These are phyloP conservation scores for Phytophthora podocarpi DNA, from an alignment of 352 stramenopile species.

Conservation along the genomic window DNA sequence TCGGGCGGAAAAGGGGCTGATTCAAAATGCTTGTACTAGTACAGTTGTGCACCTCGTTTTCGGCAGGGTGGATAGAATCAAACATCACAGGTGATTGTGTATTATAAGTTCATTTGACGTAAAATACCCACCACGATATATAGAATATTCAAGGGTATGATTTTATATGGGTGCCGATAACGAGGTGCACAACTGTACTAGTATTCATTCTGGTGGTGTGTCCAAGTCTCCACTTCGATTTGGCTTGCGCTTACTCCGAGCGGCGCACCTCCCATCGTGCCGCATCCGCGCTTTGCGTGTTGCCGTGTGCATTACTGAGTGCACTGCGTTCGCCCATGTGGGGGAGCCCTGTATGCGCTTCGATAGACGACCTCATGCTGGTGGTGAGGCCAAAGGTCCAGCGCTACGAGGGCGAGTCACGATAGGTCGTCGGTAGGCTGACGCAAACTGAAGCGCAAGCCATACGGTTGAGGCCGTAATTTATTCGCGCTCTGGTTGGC, in stretches of 20 bases:
- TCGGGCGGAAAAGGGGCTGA: conserved; percentile 7
- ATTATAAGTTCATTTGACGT: no score
- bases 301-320: neutral
- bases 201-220: conserved; percentile 43
- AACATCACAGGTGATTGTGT: no score
- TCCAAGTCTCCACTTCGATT: neutral
- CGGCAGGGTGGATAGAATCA: no score
- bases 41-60: no score
- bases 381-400: conserved; percentile 11
- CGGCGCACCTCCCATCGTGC: neutral
- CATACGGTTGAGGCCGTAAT: conserved; percentile 12
- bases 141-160: no score
- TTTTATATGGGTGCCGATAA: no score
- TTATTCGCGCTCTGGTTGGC: conserved; percentile 16
- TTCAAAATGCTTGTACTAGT: no score
- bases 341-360: conserved; percentile 14
- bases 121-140: no score
- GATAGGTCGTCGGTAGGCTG: no score
- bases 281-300: conserved; percentile 7
- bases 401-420: conserved; percentile 20
- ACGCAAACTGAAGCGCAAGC: conserved; percentile 32
- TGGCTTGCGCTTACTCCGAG: conserved; percentile 11
- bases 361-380: neutral
- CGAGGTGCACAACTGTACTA: no score
- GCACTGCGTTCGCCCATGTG: conserved; percentile 5